Percentiles rank a stretch among this genome's conserved stretches.
Evolutionary conservation across 75 land plant species (phyloP).

Genomic region (Azolla pinnata): DNA sequence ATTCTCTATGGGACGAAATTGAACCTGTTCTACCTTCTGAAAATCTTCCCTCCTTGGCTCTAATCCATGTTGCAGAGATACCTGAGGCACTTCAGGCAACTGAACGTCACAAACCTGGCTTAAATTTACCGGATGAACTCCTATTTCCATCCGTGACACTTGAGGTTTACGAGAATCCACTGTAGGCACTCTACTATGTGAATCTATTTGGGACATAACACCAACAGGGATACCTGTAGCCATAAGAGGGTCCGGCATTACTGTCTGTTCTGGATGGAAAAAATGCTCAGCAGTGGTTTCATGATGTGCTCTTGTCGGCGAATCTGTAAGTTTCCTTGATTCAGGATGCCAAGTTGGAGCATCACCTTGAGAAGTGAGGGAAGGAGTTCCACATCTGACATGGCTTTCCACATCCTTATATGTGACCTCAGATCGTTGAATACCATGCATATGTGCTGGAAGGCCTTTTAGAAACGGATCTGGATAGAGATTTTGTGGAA

Average conservation of each 20-base stretch:
- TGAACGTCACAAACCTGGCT: too few species aligned
- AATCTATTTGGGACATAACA: background rate
- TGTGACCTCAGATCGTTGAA: background rate
- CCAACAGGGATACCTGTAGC: background rate
- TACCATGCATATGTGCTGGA: background rate
- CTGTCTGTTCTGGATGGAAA: background rate
- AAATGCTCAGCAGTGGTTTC: background rate
- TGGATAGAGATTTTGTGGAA: background rate
- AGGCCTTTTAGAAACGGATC: conserved; percentile 1
- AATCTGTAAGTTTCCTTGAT: conserved; percentile 8
- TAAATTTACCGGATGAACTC: too few species aligned
- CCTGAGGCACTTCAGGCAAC: too few species aligned
- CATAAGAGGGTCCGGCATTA: background rate
- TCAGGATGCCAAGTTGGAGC: conserved; percentile 5
- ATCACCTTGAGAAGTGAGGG: conserved; percentile 13
- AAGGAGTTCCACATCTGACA: background rate
- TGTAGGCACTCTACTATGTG: background rate
- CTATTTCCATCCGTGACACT: too few species aligned
- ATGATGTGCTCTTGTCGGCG: conserved; percentile 13
- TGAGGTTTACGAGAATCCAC: background rate
- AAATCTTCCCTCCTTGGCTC: conserved; percentile 2
- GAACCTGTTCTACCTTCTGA: background rate
- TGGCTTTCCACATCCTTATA: conserved; percentile 2
- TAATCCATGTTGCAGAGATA: background rate
- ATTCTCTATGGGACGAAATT: background rate